Percentiles rank a stretch among this genome's conserved stretches.
Evolutionary conservation across 2,329 filamentous ascomycete genomes (phyloP).

Genomic region (Geosmithia morbida): DNA sequence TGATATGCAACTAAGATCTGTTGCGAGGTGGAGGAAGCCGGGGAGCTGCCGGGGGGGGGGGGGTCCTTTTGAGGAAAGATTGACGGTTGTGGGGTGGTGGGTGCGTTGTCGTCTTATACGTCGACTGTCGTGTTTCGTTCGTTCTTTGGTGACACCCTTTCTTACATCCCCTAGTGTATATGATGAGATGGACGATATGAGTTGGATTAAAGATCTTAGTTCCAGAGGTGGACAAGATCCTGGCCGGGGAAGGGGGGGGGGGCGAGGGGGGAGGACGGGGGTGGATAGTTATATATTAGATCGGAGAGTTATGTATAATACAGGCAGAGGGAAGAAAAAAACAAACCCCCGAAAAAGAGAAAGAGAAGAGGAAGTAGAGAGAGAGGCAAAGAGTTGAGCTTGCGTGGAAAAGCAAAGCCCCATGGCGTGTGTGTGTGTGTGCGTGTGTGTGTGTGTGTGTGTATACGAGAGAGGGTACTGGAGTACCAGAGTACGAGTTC

Average conservation of each 20-base stretch:
- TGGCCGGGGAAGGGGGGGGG: background rate
- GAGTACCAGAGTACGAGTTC: too few relatives aligned
- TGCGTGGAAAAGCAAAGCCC: background rate
- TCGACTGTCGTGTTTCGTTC: background rate
- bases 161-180: background rate
- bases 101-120: background rate
- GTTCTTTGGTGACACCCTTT: background rate
- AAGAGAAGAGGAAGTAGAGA: background rate
- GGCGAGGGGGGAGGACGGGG: background rate
- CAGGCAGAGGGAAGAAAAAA: too few relatives aligned
- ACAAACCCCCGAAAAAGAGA: background rate
- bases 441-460: too few relatives aligned
- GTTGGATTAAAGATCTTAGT: background rate
- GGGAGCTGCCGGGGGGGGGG: too few relatives aligned
- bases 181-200: background rate
- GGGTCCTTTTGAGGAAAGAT: too few relatives aligned
- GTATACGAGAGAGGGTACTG: too few relatives aligned
- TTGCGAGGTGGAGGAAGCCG: background rate
- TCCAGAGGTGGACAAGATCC: background rate
- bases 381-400: background rate
- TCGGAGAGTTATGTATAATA: background rate
- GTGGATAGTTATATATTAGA: background rate
- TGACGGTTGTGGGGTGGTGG: background rate
- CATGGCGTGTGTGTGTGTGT: background rate
- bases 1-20: too few relatives aligned